A percentile compares a stretch with the other conserved stretches of the same genome.
Conservation (phyloP, 768 basidiomycete species). For the Clitopilus passeckerianus region DNA sequence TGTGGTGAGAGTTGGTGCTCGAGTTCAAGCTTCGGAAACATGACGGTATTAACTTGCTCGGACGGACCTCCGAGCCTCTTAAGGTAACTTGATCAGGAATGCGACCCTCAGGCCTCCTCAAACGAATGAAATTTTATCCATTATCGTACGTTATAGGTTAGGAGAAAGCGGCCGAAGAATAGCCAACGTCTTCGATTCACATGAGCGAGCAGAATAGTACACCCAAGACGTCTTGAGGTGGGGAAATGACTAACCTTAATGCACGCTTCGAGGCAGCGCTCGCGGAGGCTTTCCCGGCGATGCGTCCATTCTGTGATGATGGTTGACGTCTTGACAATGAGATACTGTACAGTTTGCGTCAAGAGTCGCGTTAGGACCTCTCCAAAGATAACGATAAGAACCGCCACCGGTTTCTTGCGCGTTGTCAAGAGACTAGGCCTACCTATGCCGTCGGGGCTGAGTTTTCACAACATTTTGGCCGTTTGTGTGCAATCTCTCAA, state of each 20-base stretch:
- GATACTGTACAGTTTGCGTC: neutral
- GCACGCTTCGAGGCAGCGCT: neutral
- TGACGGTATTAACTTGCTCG: constrained; percentile 12
- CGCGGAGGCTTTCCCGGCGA: neutral
- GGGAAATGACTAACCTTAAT: neutral
- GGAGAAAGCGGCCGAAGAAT: neutral
- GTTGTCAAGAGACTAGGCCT: neutral
- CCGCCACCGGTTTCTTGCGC: neutral
- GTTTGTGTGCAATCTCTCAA: too few species aligned
- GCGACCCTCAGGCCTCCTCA: neutral
- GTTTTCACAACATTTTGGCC: neutral
- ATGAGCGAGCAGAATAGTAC: neutral
- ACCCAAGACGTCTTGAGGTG: neutral
- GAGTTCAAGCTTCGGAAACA: constrained; percentile 13
- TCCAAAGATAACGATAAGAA: neutral
- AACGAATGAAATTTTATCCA: neutral
- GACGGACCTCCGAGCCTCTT: constrained; percentile 11
- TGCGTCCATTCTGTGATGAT: neutral
- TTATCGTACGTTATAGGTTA: neutral
- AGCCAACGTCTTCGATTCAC: neutral
- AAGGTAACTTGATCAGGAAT: constrained; percentile 8
- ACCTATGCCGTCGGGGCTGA: neutral
- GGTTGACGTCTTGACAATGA: neutral
- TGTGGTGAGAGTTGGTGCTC: neutral
- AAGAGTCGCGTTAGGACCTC: neutral